phyloP scores from a whole-genome alignment of 495 filamentous ascomycete genomes.

The Aspergillus sclerotioniger region DNA sequence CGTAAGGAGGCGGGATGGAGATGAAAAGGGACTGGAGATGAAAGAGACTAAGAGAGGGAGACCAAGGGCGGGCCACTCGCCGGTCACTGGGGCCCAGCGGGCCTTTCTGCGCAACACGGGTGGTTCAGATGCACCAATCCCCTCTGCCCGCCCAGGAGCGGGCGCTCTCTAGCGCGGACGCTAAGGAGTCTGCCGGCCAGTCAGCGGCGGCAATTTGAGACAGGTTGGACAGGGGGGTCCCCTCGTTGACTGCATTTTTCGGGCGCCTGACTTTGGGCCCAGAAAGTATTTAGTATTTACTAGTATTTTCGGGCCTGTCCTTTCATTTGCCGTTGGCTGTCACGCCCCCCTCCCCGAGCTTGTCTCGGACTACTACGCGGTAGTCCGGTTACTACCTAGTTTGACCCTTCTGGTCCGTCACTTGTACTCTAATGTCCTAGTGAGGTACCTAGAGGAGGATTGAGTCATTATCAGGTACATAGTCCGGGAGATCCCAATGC shows the following conservation, averaged over 20 bases:
- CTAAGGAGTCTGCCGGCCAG: constrained; percentile 11
- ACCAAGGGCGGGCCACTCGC: constrained; percentile 4
- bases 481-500: constrained; percentile 10
- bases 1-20: constrained; percentile 19
- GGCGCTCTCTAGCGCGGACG: constrained; percentile 13
- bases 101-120: background rate
- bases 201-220: constrained; percentile 12
- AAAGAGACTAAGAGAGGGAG: constrained; percentile 13
- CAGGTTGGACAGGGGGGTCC: constrained; percentile 10
- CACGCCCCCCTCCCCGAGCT: background rate
- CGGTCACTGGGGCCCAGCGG: constrained; percentile 5
- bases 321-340: background rate
- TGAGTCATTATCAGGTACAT: background rate
- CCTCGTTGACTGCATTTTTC: constrained; percentile 6
- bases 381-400: too few species aligned
- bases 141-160: constrained; percentile 4
- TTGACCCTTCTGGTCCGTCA: background rate
- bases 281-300: constrained; percentile 1
- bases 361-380: background rate
- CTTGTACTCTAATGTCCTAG: background rate
- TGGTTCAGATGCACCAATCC: constrained; percentile 11
- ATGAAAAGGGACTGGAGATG: constrained; percentile 17
- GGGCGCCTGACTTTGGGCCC: constrained; percentile 8
- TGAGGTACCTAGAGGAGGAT: background rate
- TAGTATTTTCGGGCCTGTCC: constrained; percentile 1